Evolutionary conservation across 2,329 filamentous ascomycete genomes (phyloP).

Genomic region (Tolypocladium pustulatum): DNA sequence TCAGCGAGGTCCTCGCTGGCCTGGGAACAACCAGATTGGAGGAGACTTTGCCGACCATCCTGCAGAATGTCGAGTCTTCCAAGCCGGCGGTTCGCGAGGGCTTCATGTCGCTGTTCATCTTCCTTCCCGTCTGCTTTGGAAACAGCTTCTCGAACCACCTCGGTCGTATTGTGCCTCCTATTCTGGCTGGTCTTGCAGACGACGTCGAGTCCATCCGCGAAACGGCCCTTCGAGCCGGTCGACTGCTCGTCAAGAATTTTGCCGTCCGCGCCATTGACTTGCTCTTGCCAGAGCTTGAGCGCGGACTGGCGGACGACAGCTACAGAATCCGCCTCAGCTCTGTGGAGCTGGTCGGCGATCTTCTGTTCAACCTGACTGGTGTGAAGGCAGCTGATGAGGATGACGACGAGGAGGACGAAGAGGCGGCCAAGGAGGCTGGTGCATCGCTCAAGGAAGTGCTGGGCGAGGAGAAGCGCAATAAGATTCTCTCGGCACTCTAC

Average conservation of each 20-base stretch:
- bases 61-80: conserved; percentile 89
- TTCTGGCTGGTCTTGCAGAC: conserved; percentile 86
- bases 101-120: conserved; percentile 99
- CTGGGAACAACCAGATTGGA: conserved; percentile 86
- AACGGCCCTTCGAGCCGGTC: conserved; percentile 87
- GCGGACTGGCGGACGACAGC: conserved; percentile 92
- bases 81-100: conserved; percentile 89
- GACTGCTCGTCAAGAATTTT: conserved; percentile 96
- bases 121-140: conserved; percentile 95
- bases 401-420: conserved; percentile 71
- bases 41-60: conserved; percentile 88
- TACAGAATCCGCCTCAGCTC: conserved; percentile 97
- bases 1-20: conserved; percentile 91
- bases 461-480: conserved; percentile 93
- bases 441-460: conserved; percentile 90
- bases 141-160: conserved; percentile 98
- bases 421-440: conserved; percentile 72
- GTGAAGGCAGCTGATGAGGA: conserved; percentile 70
- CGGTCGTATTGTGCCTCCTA: conserved; percentile 88
- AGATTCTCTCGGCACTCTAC: conserved; percentile 92
- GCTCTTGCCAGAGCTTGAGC: conserved; percentile 85
- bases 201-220: conserved; percentile 95
- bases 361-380: conserved; percentile 95
- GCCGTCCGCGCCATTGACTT: conserved; percentile 90
- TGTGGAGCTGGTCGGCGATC: conserved; percentile 90